phyloP scores from a whole-genome alignment of 2,329 filamentous ascomycete genomes.

The Paramyrothecium roridum region DNA sequence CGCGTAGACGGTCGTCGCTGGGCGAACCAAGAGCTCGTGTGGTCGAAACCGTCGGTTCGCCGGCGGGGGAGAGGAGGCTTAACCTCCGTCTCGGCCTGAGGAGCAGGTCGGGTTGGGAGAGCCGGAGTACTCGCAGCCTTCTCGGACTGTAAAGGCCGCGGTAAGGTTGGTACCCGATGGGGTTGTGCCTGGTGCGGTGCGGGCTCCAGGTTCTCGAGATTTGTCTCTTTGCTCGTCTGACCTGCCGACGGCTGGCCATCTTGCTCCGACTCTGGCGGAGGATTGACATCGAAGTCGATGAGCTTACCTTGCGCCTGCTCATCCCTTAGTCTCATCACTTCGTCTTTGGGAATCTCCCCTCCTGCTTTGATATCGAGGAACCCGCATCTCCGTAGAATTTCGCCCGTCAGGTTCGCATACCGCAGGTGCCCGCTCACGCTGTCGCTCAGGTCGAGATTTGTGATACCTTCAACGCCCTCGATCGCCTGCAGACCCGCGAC shows the following conservation, averaged over 20 bases:
- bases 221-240: neutral
- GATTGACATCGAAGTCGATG: slow-evolving; percentile 22
- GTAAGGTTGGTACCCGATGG: no score
- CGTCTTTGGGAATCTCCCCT: slow-evolving; percentile 47
- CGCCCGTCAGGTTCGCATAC: slow-evolving; percentile 46
- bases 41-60: slow-evolving; percentile 4
- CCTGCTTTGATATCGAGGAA: slow-evolving; percentile 44
- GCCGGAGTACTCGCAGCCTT: neutral
- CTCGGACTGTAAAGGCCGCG: neutral
- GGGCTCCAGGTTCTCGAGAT: neutral
- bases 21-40: neutral
- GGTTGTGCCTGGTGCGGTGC: no score
- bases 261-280: slow-evolving; percentile 6
- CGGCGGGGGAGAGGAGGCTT: slow-evolving; percentile 14
- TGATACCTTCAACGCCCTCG: slow-evolving; percentile 61
- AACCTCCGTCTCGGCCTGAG: neutral
- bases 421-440: slow-evolving; percentile 52
- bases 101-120: neutral
- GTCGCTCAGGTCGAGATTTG: slow-evolving; percentile 51
- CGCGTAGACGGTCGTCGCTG: slow-evolving; percentile 18
- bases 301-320: slow-evolving; percentile 25
- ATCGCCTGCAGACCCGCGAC: slow-evolving; percentile 80
- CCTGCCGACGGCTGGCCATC: slow-evolving; percentile 8
- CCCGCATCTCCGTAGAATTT: slow-evolving; percentile 50
- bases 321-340: slow-evolving; percentile 44